A percentile compares a stretch with the other conserved stretches of the same genome.
Evolutionary conservation across 2,329 filamentous ascomycete species (phyloP).

Genomic region (Intubia oerlemansii): DNA sequence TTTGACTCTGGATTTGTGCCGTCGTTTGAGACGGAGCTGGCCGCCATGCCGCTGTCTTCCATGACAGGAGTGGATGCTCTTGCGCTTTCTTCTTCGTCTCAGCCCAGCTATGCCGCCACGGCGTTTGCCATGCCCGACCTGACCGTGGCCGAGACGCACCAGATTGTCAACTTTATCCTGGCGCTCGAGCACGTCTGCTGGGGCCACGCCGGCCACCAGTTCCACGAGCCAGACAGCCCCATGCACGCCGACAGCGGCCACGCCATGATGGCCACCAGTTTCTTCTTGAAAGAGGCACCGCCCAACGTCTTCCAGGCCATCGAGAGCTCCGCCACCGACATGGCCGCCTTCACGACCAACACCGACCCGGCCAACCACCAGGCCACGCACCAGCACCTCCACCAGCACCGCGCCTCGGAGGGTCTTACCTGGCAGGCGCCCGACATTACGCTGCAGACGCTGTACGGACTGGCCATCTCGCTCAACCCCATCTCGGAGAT

Average conservation of each 20-base stretch:
- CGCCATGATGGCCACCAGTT: constrained; percentile 21
- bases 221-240: constrained; percentile 2
- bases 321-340: constrained; percentile 2
- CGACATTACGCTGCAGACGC: constrained; percentile 19
- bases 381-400: constrained; percentile 1
- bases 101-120: not conserved
- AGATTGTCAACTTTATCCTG: constrained; percentile 30
- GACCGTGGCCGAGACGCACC: constrained; percentile 19
- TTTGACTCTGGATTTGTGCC: constrained; percentile 2
- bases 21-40: constrained; percentile 3
- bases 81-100: too few species aligned
- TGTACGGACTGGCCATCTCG: constrained; percentile 23
- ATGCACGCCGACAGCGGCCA: constrained; percentile 15
- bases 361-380: not conserved
- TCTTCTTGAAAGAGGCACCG: constrained; percentile 20
- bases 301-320: constrained; percentile 12
- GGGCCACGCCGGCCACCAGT: constrained; percentile 22
- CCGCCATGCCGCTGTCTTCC: not conserved
- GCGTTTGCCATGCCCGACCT: constrained; percentile 10
- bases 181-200: constrained; percentile 32
- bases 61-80: too few species aligned
- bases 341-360: constrained; percentile 6
- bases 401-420: constrained; percentile 3
- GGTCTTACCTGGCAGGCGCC: constrained; percentile 16
- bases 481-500: constrained; percentile 18